Evolutionary conservation across 441 rosid species (phyloP), one percentile per base, ranked within the genome.

Genomic region (Populus hybrid): DNA sequence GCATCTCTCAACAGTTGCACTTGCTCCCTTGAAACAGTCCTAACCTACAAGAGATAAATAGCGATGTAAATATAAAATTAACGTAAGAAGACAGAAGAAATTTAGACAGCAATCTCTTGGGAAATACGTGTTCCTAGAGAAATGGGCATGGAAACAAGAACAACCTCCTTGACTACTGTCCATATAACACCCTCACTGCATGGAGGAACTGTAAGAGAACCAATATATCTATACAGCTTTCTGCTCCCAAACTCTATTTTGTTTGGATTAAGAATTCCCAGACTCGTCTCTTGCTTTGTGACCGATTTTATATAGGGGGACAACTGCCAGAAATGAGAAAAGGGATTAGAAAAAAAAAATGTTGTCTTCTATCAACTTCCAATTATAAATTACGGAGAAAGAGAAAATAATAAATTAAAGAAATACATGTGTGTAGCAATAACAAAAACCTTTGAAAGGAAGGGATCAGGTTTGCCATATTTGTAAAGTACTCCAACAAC

Each of bases 201-300:
- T 0, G 94, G 91, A 84, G 97, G 96, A 79, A 70, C 74, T 0
- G 96, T 84, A 38, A 93, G 91, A 53, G 96, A 91, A 8, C 97
- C 96, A 3, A 83, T 69, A 67, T 91, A 93, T 87, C 96, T 86
- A 65, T 83, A 91, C 65, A 88, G 90, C 64, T 86, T 85, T 70
- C 82, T 79, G 69, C 89, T 86, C 3, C 84, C 86, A 35, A 85
- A 86, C 66, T 74, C 79, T 31, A 89, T 84, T 1, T 74, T 74
- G 24, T 80, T 38, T 11, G 97, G 96, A 77, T 90, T 76, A 2
- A 90, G 40, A 2, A 84, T 73, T n/a, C 96, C 94, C 56, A 88
- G 0, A 28, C 64, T 11, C 40, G 12, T 88, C 77, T 83, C 91
- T 76, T 85, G 67, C 8, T 74, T 73, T 5, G 71, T 85, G 6